Conservation (phyloP, 495 filamentous ascomycete species). For the Patellaria atrata region DNA sequence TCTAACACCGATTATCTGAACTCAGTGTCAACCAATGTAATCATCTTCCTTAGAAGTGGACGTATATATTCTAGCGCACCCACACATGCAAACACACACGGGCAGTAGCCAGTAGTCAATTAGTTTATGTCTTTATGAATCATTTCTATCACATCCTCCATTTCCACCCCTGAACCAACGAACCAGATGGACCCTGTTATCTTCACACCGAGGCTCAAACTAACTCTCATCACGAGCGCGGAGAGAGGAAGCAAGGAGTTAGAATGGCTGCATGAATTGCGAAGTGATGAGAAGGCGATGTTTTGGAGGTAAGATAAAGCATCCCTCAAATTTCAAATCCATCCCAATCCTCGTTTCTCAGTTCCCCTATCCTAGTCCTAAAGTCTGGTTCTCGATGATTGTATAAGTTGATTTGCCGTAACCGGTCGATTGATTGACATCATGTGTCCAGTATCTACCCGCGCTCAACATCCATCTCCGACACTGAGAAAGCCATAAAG, state of each 20-base stretch:
- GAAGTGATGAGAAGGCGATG: constrained; percentile 12
- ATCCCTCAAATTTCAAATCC: too few relatives aligned
- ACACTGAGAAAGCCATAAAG: constrained; percentile 8
- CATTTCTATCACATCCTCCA: too few relatives aligned
- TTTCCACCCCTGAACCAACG: too few relatives aligned
- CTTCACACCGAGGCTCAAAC: constrained; percentile 14
- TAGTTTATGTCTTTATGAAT: too few relatives aligned
- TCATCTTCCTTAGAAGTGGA: too few relatives aligned
- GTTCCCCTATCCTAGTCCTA: too few relatives aligned
- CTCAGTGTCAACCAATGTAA: too few relatives aligned
- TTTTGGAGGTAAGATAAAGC: constrained; percentile 12
- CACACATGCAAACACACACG: too few relatives aligned
- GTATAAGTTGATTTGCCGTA: not conserved
- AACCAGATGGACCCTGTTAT: constrained; percentile 12
- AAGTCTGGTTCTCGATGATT: not conserved
- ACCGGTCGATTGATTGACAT: too few relatives aligned
- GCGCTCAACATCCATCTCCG: constrained; percentile 7
- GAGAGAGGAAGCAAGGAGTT: constrained; percentile 12
- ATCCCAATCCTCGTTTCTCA: not conserved
- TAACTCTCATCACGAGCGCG: constrained; percentile 14
- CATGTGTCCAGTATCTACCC: constrained; percentile 8
- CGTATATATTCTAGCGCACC: too few relatives aligned
- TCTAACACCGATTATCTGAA: too few relatives aligned
- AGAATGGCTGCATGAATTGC: constrained; percentile 15
- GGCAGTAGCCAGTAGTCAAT: too few relatives aligned